phyloP scores from a whole-genome alignment of 345 rosid species.

The Fremontodendron californicum region DNA sequence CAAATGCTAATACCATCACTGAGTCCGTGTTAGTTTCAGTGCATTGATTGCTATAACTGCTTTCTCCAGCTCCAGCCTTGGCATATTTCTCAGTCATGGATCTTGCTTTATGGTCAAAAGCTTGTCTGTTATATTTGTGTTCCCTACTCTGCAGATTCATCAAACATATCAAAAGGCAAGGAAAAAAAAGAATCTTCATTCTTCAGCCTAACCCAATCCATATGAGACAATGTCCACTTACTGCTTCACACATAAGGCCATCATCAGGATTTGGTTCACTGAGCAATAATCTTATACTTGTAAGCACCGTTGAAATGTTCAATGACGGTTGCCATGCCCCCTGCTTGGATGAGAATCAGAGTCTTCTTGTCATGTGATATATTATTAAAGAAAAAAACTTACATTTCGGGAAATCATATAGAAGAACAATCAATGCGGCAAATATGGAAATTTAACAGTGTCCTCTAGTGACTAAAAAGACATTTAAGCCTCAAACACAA shows the following conservation, averaged over 20 bases:
- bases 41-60: slow-evolving; percentile 21
- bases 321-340: slow-evolving; percentile 92
- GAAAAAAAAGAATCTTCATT: neutral
- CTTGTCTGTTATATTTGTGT: slow-evolving; percentile 68
- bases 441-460: neutral
- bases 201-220: neutral
- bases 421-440: neutral
- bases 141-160: slow-evolving; percentile 59
- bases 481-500: neutral
- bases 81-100: slow-evolving; percentile 69
- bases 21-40: slow-evolving; percentile 23
- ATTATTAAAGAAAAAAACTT: neutral
- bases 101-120: slow-evolving; percentile 63
- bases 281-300: slow-evolving; percentile 59
- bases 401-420: neutral
- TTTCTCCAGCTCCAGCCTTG: slow-evolving; percentile 33
- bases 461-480: neutral
- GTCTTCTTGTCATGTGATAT: neutral
- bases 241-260: slow-evolving; percentile 76
- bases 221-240: slow-evolving; percentile 32
- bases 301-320: slow-evolving; percentile 72
- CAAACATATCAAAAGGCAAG: slow-evolving; percentile 8
- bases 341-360: slow-evolving; percentile 31
- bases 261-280: slow-evolving; percentile 84
- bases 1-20: slow-evolving; percentile 17